Evolutionary conservation across 306 rosid species (phyloP), one percentile per base, ranked within the genome.

Genomic region (Quercus berberidifolia): DNA sequence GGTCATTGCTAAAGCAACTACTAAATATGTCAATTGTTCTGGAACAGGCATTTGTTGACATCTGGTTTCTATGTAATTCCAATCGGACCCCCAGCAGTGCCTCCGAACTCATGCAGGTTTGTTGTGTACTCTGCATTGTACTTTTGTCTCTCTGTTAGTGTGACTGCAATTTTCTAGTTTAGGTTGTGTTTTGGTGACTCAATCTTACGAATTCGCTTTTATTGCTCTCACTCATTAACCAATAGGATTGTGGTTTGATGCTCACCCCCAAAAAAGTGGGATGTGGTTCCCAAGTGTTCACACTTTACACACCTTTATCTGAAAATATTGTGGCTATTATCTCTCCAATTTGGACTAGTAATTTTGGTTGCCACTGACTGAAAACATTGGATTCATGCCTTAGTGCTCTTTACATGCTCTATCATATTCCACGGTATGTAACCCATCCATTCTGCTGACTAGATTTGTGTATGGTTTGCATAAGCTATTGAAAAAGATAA

Each of bases 21-120:
- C 84, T 79, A 21, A 83, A 33, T 74, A n/a, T 74, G 31, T 78
- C 14, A 18, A 11, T 65, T 68, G 30, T 87, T 71, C 26, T 77
- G 75, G 69, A 79, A 57, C 92, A 95, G 99, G 86, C 79, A 91
- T 84, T 76, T 92, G 88, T 74, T 95, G 86, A 89, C 90, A 85
- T 88, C 98, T 63, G 99, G 99, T 79, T 92, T 95, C 77, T 98
- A 92, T 19, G 94, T 95, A 77, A 91, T 93, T 30, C 98, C 99
- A 65, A 91, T 95, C 76, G 81, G 96, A 79, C 99, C 99, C 56
- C 99, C 99, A 60, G 90, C 97, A 1, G 98, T 95, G 86, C 92
- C 98, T 65, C 94, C 94, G 30, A 92, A 95, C 86, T 90, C 97
- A 17, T 95, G 99, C 99, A 91, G 99, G 99, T 95, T 81, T 69